Evolutionary conservation across 2,329 filamentous ascomycete species (phyloP), one percentile per base, ranked within the genome.

Genomic region (Penicillium sp.): DNA sequence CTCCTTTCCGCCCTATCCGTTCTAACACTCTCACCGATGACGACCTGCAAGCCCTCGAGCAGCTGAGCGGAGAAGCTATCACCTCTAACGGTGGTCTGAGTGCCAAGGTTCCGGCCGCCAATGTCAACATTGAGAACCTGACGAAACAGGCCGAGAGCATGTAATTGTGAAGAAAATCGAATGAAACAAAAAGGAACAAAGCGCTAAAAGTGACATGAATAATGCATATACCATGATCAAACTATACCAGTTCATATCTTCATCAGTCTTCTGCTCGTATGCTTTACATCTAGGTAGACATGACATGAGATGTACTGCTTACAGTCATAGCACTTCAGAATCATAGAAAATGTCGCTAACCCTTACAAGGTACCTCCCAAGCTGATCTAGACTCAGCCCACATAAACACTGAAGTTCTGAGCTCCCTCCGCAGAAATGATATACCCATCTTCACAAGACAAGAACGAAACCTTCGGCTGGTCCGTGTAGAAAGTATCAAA

Each of bases 1-100:
- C 84, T 40, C 75, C 83, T 8, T 80, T 83, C 72, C 78, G 79
- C 52, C 79, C 78, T 8, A 77, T 76, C 55, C 75, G 80, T 49
- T 76, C 79, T 39, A 77, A 80, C 54, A 76, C 75, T 28, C 64
- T 75, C 45, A 72, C 72, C 18, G 62, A 71, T 34, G 72, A 72
- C 14, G 73, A 76, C 49, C 57, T 75, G 14, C 63, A 72, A 46
- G 73, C 72, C 16, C 64, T 76, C 27, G 71, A 75, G 51, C 61
- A 68, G 49, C 62, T 76, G 46, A 64, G 65, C 30, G 49, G 60
- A 18, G 50, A 58, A 18, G 58, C 58, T 9, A 54, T 51, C 14
- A 45, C 61, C 13, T 59, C 64, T 11, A 60, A 63, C 29, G 58
- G 62, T 28, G 62, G 60, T 19, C 55, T 62, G 48, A 58, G 60